Percentiles rank a stretch among this genome's conserved stretches.
phyloP scores from a whole-genome alignment of 2,329 filamentous ascomycete genomes.

The Tolypocladium endophyticum region DNA sequence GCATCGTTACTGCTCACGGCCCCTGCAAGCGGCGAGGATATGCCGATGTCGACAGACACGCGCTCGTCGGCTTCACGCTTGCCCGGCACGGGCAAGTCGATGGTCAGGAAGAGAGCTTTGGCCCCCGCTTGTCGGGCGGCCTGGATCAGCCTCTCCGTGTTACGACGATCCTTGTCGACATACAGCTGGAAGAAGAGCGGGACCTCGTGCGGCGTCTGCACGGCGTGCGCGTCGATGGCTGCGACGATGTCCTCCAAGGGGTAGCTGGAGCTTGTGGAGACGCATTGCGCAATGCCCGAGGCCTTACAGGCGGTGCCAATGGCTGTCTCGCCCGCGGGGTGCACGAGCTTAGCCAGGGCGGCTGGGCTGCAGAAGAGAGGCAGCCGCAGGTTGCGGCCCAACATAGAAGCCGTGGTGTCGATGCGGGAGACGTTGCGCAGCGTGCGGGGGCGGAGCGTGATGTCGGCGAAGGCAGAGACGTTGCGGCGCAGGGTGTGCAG shows the following conservation, averaged over 20 bases:
- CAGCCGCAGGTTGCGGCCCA: constrained; percentile 39
- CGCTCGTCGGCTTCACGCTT: constrained; percentile 41
- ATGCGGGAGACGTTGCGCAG: constrained; percentile 44
- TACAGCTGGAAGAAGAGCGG: constrained; percentile 49
- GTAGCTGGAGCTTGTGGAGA: constrained; percentile 53
- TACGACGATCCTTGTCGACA: constrained; percentile 42
- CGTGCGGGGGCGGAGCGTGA: constrained; percentile 49
- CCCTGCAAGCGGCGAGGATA: constrained; percentile 33
- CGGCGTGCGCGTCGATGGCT: constrained; percentile 1
- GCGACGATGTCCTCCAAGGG: constrained; percentile 41
- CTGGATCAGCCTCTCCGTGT: constrained; percentile 37
- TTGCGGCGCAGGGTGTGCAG: constrained; percentile 47
- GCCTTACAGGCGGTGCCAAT: constrained; percentile 39
- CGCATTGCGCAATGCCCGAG: constrained; percentile 45
- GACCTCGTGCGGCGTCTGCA: background rate
- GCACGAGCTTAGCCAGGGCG: constrained; percentile 52
- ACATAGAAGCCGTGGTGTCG: constrained; percentile 38
- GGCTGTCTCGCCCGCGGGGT: constrained; percentile 52
- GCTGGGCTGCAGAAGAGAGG: constrained; percentile 56
- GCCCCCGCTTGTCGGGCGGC: constrained; percentile 30
- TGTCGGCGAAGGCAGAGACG: constrained; percentile 39
- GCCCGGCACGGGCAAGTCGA: constrained; percentile 45
- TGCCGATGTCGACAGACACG: constrained; percentile 32
- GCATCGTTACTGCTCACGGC: constrained; percentile 37
- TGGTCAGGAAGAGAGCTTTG: constrained; percentile 45